A percentile compares a stretch with the other conserved stretches of the same genome.
Conservation (phyloP, 2,329 filamentous ascomycete genomes). For the Cercospora canescens region DNA sequence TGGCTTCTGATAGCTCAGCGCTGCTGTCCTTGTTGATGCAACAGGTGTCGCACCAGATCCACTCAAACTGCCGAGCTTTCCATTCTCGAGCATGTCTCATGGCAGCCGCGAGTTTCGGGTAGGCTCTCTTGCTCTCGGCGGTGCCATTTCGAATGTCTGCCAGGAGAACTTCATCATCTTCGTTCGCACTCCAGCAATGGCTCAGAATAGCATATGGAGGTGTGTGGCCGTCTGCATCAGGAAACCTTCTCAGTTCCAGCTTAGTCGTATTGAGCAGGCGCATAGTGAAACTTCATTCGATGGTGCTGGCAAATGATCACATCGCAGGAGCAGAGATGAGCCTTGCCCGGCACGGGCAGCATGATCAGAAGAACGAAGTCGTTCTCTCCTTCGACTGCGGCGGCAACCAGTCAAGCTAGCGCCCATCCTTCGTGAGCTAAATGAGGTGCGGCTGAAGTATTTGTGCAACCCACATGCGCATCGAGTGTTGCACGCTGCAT, state of each 20-base stretch:
- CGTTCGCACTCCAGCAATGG: constrained; percentile 17
- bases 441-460: background rate
- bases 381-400: background rate
- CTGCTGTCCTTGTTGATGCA: too few species aligned
- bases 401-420: background rate
- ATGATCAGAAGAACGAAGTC: background rate
- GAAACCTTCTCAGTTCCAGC: constrained; percentile 3
- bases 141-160: constrained; percentile 15
- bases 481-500: background rate
- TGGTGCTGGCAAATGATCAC: background rate
- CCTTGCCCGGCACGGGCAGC: background rate
- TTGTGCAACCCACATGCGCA: background rate
- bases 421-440: background rate
- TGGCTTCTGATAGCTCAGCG: constrained; percentile 22
- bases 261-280: constrained; percentile 5
- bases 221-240: constrained; percentile 6
- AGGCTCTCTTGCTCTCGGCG: constrained; percentile 13
- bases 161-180: constrained; percentile 18
- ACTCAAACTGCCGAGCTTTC: background rate
- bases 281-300: constrained; percentile 3
- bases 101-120: constrained; percentile 7
- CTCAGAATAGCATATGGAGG: constrained; percentile 22
- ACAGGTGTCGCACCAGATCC: constrained; percentile 28
- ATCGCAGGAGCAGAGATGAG: background rate
- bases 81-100: background rate